phyloP scores from a whole-genome alignment of 305 asterid genomes.

The Fraxinus latifolia region DNA sequence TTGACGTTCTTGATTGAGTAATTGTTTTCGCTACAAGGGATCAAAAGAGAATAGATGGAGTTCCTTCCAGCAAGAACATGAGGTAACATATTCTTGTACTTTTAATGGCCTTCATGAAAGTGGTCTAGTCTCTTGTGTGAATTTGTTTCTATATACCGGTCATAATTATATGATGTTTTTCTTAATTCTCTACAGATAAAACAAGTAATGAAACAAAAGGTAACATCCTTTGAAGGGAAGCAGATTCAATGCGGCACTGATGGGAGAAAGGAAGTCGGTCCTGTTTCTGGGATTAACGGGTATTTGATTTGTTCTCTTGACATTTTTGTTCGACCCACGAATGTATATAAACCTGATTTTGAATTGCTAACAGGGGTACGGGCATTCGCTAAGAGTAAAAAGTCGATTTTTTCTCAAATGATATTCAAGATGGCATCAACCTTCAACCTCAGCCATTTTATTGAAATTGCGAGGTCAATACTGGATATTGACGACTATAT shows the following conservation, averaged over 20 bases:
- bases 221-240: not conserved
- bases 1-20: conserved; percentile 21
- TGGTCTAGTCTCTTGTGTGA: not conserved
- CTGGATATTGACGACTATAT: not conserved
- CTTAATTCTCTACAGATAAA: not conserved
- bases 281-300: not conserved
- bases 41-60: conserved; percentile 3
- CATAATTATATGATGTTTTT: not conserved
- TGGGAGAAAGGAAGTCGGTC: not conserved
- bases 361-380: conserved; percentile 7
- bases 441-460: not conserved
- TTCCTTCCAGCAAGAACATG: conserved; percentile 5
- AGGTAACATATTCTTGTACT: not conserved
- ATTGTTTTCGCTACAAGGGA: conserved; percentile 18
- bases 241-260: not conserved
- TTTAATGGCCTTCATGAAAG: not conserved
- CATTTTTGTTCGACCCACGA: not conserved
- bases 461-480: not conserved
- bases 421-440: not conserved
- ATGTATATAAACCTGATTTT: not conserved
- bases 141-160: not conserved
- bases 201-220: not conserved
- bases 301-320: not conserved
- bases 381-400: not conserved
- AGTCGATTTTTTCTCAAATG: too few relatives aligned